Evolutionary conservation across 2,329 filamentous ascomycete species (phyloP).

Genomic region (Dactylonectria macrodidyma): DNA sequence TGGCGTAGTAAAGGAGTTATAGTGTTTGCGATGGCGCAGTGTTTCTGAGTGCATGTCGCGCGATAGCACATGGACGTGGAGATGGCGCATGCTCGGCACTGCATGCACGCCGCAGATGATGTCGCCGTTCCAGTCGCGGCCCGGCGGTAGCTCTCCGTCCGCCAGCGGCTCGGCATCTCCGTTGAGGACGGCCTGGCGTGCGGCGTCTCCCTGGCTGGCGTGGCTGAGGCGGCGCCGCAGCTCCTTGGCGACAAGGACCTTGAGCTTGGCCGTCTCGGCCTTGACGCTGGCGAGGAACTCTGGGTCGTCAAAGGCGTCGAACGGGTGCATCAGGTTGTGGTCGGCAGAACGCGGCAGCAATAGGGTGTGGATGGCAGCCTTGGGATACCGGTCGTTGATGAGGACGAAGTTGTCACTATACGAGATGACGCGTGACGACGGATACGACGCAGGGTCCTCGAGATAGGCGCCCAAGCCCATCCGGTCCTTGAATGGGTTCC

Average conservation of each 20-base stretch:
- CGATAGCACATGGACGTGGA: constrained; percentile 91
- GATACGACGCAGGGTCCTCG: constrained; percentile 71
- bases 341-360: constrained; percentile 82
- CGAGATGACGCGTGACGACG: constrained; percentile 74
- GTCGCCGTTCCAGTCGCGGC: constrained; percentile 84
- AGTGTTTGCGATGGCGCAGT: constrained; percentile 88
- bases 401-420: constrained; percentile 79
- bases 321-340: constrained; percentile 78
- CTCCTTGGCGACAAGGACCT: constrained; percentile 79
- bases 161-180: constrained; percentile 58
- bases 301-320: constrained; percentile 80
- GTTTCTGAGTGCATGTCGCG: constrained; percentile 81
- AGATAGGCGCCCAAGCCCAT: constrained; percentile 80
- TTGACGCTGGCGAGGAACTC: constrained; percentile 77
- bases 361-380: constrained; percentile 87
- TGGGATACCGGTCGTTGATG: constrained; percentile 89
- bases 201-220: constrained; percentile 73
- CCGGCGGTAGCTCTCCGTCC: constrained; percentile 69
- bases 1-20: constrained; percentile 89
- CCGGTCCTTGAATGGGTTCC: constrained; percentile 62
- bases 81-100: constrained; percentile 90
- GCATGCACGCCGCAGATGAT: constrained; percentile 87
- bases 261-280: constrained; percentile 73
- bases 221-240: constrained; percentile 78
- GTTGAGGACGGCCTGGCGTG: constrained; percentile 77